Evolutionary conservation across 1,284 basidiomycete genomes (phyloP).

Genomic region (Pseudozyma sp.): DNA sequence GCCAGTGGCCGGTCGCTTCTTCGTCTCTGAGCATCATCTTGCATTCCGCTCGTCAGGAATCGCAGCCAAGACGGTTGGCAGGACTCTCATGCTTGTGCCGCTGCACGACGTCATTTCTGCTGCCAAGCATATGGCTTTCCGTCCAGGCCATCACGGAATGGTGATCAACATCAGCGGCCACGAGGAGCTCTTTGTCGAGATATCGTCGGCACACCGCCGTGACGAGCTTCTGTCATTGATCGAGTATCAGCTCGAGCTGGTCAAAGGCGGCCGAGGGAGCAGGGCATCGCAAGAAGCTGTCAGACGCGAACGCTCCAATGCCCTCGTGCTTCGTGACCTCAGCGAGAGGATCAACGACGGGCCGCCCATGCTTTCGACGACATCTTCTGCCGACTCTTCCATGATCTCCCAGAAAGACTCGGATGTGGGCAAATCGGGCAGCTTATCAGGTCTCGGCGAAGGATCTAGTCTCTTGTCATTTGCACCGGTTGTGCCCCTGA

Average conservation of each 20-base stretch:
- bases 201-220: constrained; percentile 81
- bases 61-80: constrained; percentile 53
- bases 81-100: constrained; percentile 87
- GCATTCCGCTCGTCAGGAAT: constrained; percentile 63
- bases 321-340: constrained; percentile 56
- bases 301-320: constrained; percentile 45
- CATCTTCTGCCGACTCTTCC: constrained; percentile 39
- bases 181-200: constrained; percentile 96
- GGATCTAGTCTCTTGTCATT: constrained; percentile 47
- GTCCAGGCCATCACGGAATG: constrained; percentile 88
- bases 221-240: constrained; percentile 80
- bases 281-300: constrained; percentile 17
- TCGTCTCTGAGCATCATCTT: constrained; percentile 53
- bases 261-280: constrained; percentile 16
- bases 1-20: constrained; percentile 58
- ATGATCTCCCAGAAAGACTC: constrained; percentile 26
- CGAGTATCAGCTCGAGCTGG: constrained; percentile 74
- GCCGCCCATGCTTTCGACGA: constrained; percentile 17
- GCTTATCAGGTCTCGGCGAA: constrained; percentile 27
- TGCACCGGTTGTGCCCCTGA: constrained; percentile 43
- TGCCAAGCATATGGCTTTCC: constrained; percentile 86
- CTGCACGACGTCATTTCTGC: constrained; percentile 85
- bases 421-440: constrained; percentile 11
- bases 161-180: constrained; percentile 91
- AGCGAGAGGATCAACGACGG: constrained; percentile 52